Evolutionary conservation across 805 yeast species (phyloP).

Genomic region (Saccharomycopsis selenospora): DNA sequence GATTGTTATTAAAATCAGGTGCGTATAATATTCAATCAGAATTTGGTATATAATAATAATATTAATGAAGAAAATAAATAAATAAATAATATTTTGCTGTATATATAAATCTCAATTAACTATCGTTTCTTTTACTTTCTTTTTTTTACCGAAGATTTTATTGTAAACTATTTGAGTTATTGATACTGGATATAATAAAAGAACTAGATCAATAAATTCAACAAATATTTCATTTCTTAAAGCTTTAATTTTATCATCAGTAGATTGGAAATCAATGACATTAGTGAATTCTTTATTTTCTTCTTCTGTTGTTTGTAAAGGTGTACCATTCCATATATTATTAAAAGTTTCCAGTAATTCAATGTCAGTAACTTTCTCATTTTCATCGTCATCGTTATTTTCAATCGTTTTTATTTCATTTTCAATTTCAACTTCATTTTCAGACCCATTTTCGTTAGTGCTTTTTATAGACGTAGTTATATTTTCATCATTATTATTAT

Average conservation of each 20-base stretch:
- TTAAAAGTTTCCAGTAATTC: not conserved
- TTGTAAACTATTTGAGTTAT: conserved; percentile 15
- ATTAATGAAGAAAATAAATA: too few relatives aligned
- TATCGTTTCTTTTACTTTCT: not conserved
- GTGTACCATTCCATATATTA: not conserved
- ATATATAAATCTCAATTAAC: not conserved
- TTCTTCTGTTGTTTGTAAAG: not conserved
- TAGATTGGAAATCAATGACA: conserved; percentile 9
- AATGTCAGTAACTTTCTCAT: not conserved
- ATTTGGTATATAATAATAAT: conserved; percentile 5
- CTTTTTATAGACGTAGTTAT: not conserved
- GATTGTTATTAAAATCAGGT: conserved; percentile 12
- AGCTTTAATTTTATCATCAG: conserved; percentile 14
- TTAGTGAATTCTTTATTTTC: conserved; percentile 3
- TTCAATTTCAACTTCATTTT: not conserved
- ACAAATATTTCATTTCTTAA: conserved; percentile 15
- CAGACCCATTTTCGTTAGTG: not conserved
- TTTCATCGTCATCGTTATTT: not conserved
- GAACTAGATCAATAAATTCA: conserved; percentile 15
- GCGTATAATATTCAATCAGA: conserved; percentile 18
- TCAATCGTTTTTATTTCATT: not conserved
- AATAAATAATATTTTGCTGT: not conserved
- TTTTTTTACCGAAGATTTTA: conserved; percentile 4
- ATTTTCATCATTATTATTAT: too few relatives aligned
- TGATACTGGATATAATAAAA: conserved; percentile 14